These are phyloP conservation scores for Ophiostoma triangulosporum DNA, from an alignment of 2,329 filamentous ascomycete genomes.

Conservation along the genomic window DNA sequence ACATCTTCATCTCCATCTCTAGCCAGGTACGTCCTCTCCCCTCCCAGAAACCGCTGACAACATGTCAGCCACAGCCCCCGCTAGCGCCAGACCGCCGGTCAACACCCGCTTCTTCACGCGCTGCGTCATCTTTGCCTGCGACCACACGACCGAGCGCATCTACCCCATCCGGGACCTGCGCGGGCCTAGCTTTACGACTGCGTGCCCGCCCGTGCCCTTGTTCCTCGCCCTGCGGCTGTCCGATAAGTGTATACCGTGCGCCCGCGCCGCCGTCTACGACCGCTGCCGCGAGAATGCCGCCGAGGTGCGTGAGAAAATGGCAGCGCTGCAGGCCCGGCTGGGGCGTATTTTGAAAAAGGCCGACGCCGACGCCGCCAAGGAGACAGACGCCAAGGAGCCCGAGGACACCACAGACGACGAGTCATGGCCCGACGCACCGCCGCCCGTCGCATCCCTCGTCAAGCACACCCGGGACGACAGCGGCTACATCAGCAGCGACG, in stretches of 20 bases:
- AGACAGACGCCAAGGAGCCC: neutral
- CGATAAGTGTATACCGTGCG: neutral
- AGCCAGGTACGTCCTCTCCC: neutral
- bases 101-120: constrained; percentile 1
- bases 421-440: neutral
- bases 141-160: constrained; percentile 1
- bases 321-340: neutral
- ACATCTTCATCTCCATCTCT: neutral
- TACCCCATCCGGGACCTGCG: neutral
- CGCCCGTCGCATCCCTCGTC: neutral
- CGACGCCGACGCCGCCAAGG: neutral
- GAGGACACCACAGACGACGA: constrained; percentile 2
- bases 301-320: neutral
- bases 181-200: neutral
- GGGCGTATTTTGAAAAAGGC: neutral
- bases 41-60: neutral
- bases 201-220: neutral
- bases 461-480: neutral
- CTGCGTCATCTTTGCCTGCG: constrained; percentile 9
- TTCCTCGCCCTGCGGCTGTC: constrained; percentile 2
- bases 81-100: neutral
- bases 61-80: neutral
- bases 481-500: neutral
- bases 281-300: neutral
- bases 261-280: neutral